Conservation (phyloP, 305 asterid species). For the Petunia hybrid region DNA sequence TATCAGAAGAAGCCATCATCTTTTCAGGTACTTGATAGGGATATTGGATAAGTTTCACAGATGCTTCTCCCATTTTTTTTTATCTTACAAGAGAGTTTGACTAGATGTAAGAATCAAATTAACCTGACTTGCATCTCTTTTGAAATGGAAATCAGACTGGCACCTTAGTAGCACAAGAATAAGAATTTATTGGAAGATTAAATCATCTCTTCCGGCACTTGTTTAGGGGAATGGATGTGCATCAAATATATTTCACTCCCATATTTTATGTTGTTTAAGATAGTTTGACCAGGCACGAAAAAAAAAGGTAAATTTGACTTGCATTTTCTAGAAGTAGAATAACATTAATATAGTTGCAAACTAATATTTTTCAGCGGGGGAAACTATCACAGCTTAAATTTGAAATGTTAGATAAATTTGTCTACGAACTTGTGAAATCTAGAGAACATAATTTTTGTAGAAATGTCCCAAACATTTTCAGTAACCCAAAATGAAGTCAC, state of each 20-base stretch:
- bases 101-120: background rate
- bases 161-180: background rate
- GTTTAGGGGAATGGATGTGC: background rate
- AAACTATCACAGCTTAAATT: no score
- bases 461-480: background rate
- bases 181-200: background rate
- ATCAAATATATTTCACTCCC: constrained; percentile 5
- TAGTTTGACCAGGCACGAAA: background rate
- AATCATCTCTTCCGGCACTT: constrained; percentile 15
- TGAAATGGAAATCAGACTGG: background rate
- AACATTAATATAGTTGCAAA: background rate
- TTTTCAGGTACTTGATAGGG: background rate
- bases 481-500: background rate
- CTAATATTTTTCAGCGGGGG: no score
- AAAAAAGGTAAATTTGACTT: constrained; percentile 5
- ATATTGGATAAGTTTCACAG: background rate
- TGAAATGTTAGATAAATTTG: no score
- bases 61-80: background rate
- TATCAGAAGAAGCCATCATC: background rate
- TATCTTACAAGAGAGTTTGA: background rate
- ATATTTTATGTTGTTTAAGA: background rate
- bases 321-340: constrained; percentile 3
- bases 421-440: background rate
- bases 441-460: background rate
- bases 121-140: background rate